Percentiles rank a stretch among this genome's conserved stretches.
phyloP scores from a whole-genome alignment of 2,329 filamentous ascomycete genomes.

The Volutella citrinella region DNA sequence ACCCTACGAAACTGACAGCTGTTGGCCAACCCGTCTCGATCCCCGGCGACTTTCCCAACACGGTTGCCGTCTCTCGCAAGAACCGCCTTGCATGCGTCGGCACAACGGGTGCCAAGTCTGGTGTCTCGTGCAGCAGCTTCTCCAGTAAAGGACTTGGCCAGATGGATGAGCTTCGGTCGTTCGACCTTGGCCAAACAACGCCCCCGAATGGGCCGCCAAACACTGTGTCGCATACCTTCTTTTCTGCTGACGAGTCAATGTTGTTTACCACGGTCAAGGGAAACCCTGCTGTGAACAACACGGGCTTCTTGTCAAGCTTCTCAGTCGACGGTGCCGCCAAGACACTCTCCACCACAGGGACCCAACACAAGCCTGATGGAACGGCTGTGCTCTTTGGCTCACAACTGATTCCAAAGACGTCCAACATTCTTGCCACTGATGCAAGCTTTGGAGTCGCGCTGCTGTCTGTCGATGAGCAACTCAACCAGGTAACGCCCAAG shows the following conservation, averaged over 20 bases:
- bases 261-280: conserved; percentile 61
- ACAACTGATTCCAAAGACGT: conserved; percentile 39
- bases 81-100: conserved; percentile 45
- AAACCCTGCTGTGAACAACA: conserved; percentile 50
- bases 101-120: conserved; percentile 40
- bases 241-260: conserved; percentile 49
- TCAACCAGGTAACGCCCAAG: conserved; percentile 29
- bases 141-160: conserved; percentile 33
- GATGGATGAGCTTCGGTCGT: conserved; percentile 44
- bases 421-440: conserved; percentile 52
- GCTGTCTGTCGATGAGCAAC: conserved; percentile 38
- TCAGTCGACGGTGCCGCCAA: conserved; percentile 35
- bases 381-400: conserved; percentile 58
- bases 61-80: conserved; percentile 44
- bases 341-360: conserved; percentile 36
- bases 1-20: conserved; percentile 43
- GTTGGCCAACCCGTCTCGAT: conserved; percentile 41
- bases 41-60: conserved; percentile 51
- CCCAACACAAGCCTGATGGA: too few relatives aligned
- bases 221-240: conserved; percentile 59
- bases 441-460: conserved; percentile 55
- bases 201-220: conserved; percentile 57
- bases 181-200: conserved; percentile 53
- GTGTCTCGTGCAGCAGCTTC: conserved; percentile 43
- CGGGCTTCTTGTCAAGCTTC: conserved; percentile 54